A percentile compares a stretch with the other conserved stretches of the same genome.
Conservation (phyloP, 139 green algal species). For the Chlorella sp. region DNA sequence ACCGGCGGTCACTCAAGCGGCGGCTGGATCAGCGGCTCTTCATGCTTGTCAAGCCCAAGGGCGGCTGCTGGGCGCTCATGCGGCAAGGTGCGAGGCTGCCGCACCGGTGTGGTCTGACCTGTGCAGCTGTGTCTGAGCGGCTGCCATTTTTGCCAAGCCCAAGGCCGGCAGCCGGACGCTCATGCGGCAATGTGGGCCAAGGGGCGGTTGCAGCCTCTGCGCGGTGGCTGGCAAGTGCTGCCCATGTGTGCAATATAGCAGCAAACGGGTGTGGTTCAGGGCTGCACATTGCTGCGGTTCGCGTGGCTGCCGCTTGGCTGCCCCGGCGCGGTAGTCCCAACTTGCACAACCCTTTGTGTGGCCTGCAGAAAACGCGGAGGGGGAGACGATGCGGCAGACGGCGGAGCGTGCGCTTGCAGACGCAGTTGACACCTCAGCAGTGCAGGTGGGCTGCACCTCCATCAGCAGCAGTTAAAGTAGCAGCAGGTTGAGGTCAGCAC, state of each 20-base stretch:
- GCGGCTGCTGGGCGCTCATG: constrained; percentile 5
- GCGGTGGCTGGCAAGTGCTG: background rate
- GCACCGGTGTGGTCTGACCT: no score
- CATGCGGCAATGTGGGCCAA: constrained; percentile 21
- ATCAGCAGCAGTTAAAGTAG: no score
- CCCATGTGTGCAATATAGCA: no score
- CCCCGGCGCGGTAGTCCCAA: background rate
- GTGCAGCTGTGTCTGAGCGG: no score
- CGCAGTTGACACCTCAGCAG: constrained; percentile 19
- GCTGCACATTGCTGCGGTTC: background rate
- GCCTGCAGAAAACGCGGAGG: constrained; percentile 23
- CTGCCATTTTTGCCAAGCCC: constrained; percentile 40
- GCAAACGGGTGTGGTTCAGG: no score
- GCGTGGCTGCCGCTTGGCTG: no score
- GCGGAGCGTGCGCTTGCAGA: constrained; percentile 50
- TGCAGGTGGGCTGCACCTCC: constrained; percentile 4
- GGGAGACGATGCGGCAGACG: constrained; percentile 49
- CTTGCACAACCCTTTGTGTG: background rate
- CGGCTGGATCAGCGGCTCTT: constrained; percentile 58
- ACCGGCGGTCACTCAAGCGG: constrained; percentile 38
- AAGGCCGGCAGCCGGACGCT: constrained; percentile 12
- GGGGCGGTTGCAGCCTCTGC: no score
- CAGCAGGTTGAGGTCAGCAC: no score
- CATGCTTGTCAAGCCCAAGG: constrained; percentile 40
- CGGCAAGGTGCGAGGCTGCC: constrained; percentile 10